Percentiles rank a stretch among this genome's conserved stretches.
phyloP scores from a whole-genome alignment of 345 rosid species.

The Theobroma cacao region DNA sequence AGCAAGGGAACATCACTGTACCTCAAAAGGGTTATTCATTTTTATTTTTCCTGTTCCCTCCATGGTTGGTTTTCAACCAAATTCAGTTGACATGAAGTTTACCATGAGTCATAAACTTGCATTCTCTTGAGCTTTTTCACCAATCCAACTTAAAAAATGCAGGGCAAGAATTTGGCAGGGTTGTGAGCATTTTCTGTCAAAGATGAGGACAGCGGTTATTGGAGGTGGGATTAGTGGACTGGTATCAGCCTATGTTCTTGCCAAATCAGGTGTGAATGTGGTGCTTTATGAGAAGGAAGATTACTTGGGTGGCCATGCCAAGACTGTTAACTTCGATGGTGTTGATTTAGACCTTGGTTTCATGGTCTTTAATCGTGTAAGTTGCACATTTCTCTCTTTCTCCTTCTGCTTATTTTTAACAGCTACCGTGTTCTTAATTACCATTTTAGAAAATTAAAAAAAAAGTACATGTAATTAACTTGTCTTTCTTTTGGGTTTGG shows the following conservation, averaged over 20 bases:
- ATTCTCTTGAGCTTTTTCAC: background rate
- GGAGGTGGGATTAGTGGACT: constrained; percentile 70
- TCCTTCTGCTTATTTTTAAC: no score
- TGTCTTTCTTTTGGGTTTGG: no score
- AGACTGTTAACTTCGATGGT: constrained; percentile 47
- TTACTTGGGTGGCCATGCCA: constrained; percentile 63
- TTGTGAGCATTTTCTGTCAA: background rate
- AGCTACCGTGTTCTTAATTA: no score
- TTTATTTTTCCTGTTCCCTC: background rate
- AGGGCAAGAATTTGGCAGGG: background rate
- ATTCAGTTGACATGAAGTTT: background rate
- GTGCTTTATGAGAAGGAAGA: constrained; percentile 67
- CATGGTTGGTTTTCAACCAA: background rate
- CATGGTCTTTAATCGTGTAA: constrained; percentile 69
- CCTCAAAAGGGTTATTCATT: background rate
- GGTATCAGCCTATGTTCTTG: constrained; percentile 53
- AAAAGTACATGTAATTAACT: no score
- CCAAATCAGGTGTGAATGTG: constrained; percentile 40
- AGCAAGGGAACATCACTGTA: background rate
- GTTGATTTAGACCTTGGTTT: constrained; percentile 70
- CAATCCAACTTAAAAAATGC: background rate
- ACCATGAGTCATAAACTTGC: background rate
- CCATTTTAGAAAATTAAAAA: no score
- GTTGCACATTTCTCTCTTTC: background rate
- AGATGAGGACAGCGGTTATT: constrained; percentile 59